Percentiles rank a stretch among this genome's conserved stretches.
Evolutionary conservation across 2,329 filamentous ascomycete genomes (phyloP).

Genomic region (Tolypocladium amazonense): DNA sequence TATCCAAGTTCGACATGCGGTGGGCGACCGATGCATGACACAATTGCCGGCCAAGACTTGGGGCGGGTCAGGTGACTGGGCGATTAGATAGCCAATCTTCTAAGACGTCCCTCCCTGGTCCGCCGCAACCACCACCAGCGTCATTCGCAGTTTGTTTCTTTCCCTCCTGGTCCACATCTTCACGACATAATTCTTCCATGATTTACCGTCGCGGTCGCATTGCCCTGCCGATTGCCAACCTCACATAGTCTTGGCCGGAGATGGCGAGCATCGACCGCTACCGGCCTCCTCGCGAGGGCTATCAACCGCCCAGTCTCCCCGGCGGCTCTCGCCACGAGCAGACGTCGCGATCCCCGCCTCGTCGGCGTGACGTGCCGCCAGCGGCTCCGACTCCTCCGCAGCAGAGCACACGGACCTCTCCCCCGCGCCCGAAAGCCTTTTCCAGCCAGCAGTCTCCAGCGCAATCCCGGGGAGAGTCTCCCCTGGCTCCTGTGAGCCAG

Average conservation of each 20-base stretch:
- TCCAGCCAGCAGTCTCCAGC: conserved; percentile 32
- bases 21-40: background rate
- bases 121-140: background rate
- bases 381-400: conserved; percentile 51
- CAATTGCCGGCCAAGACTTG: background rate
- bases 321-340: conserved; percentile 28
- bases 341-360: conserved; percentile 38
- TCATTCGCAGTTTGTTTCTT: background rate
- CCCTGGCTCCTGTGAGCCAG: conserved; percentile 42
- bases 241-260: conserved; percentile 12
- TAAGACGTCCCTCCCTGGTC: background rate
- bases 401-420: conserved; percentile 42
- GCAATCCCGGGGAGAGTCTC: conserved; percentile 25
- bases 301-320: conserved; percentile 40
- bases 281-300: conserved; percentile 44
- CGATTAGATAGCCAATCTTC: conserved; percentile 12
- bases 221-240: conserved; percentile 10
- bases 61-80: conserved; percentile 7
- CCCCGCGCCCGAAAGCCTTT: conserved; percentile 35
- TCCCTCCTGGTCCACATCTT: background rate
- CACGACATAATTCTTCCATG: conserved; percentile 11
- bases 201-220: conserved; percentile 7
- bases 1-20: background rate
- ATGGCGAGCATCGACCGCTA: conserved; percentile 54
- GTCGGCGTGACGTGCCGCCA: conserved; percentile 46